Percentiles rank a stretch among this genome's conserved stretches.
These are phyloP conservation scores for Zasmidium angulare DNA, from an alignment of 2,329 filamentous ascomycete genomes.

Conservation along the genomic window DNA sequence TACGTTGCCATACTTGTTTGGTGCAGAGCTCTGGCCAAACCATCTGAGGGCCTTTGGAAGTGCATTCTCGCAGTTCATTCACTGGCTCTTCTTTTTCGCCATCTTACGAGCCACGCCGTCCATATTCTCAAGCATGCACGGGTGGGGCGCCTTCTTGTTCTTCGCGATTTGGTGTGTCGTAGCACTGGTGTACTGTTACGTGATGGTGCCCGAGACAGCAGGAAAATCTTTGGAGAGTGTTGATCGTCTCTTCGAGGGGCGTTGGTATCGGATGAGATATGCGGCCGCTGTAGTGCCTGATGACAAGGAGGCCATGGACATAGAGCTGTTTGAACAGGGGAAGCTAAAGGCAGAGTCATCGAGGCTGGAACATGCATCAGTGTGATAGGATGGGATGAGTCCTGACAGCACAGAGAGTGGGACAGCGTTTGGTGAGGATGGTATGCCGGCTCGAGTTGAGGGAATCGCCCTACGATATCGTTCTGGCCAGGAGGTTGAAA, in stretches of 20 bases:
- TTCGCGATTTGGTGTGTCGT: conserved; percentile 43
- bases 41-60: conserved; percentile 46
- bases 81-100: conserved; percentile 46
- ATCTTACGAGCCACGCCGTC: conserved; percentile 38
- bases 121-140: conserved; percentile 37
- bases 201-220: conserved; percentile 44
- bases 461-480: too few relatives aligned
- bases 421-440: too few relatives aligned
- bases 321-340: too few relatives aligned
- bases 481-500: too few relatives aligned
- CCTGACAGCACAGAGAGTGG: too few relatives aligned
- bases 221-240: conserved; percentile 40
- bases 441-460: too few relatives aligned
- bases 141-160: conserved; percentile 46
- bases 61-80: conserved; percentile 41
- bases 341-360: too few relatives aligned
- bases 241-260: conserved; percentile 1
- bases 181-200: conserved; percentile 39
- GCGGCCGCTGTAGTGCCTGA: too few relatives aligned
- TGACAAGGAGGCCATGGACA: too few relatives aligned
- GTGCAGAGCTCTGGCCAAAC: conserved; percentile 48
- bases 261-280: too few relatives aligned
- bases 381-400: too few relatives aligned
- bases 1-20: conserved; percentile 44
- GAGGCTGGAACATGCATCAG: too few relatives aligned